Evolutionary conservation across 345 rosid species (phyloP).

Genomic region (Salix udensis): DNA sequence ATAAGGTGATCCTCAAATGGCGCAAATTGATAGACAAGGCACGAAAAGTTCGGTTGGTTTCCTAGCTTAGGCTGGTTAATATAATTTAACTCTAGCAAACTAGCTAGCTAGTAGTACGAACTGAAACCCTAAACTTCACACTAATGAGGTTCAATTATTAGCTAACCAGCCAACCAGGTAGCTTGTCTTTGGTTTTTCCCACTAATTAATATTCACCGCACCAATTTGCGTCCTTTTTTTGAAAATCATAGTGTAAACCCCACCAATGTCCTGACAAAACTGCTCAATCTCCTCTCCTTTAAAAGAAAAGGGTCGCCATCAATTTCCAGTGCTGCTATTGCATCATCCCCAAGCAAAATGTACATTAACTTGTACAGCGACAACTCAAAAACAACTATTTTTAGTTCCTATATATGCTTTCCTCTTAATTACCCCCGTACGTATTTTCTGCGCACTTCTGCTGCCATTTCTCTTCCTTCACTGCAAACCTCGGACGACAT

Average conservation of each 20-base stretch:
- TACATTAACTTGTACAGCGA: no score
- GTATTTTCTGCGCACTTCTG: no score
- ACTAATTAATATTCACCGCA: background rate
- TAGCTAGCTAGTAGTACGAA: no score
- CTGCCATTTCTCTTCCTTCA: no score
- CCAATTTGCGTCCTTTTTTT: background rate
- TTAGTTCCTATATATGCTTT: no score
- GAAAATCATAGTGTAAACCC: background rate
- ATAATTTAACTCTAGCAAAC: background rate
- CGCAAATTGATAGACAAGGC: background rate
- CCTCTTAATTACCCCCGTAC: no score
- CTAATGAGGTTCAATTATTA: background rate
- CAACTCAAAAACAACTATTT: no score
- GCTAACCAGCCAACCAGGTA: background rate
- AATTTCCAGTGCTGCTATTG: background rate
- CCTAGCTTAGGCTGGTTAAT: background rate
- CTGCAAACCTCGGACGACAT: no score
- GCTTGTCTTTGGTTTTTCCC: background rate
- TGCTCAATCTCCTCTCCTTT: no score
- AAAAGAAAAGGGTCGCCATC: no score
- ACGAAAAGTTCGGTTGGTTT: background rate
- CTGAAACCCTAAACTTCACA: background rate
- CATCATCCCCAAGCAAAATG: background rate
- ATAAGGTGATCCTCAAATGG: background rate
- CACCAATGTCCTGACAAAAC: background rate